phyloP scores from a whole-genome alignment of 2,329 filamentous ascomycete genomes.

The Arthrinium puccinioides region DNA sequence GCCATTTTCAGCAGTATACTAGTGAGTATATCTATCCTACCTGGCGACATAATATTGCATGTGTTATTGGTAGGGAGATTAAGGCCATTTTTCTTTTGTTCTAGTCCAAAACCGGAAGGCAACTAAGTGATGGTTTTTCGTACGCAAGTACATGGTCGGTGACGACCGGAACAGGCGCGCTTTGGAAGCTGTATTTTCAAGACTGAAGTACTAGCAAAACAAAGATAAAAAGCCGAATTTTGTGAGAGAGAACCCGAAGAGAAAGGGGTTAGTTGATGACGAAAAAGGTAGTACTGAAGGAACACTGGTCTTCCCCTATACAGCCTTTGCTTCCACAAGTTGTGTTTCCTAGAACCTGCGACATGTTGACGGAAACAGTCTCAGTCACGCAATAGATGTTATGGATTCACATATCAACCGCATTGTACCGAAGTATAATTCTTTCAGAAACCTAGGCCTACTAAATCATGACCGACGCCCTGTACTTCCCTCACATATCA shows the following conservation, averaged over 20 bases:
- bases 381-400: background rate
- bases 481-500: background rate
- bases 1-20: background rate
- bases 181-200: too few species aligned
- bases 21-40: background rate
- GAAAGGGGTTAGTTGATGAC: too few species aligned
- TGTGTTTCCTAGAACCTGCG: background rate
- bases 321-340: background rate
- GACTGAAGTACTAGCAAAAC: too few species aligned
- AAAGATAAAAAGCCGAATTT: too few species aligned
- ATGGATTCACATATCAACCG: background rate
- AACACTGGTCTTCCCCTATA: background rate
- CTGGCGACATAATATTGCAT: background rate
- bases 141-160: too few species aligned
- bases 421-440: background rate
- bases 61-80: background rate
- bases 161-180: too few species aligned
- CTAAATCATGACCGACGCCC: background rate
- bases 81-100: background rate
- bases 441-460: too few species aligned
- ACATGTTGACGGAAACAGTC: background rate
- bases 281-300: too few species aligned
- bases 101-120: too few species aligned
- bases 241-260: too few species aligned
- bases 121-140: too few species aligned